These are phyloP conservation scores for Paralagenidium karlingii DNA, from an alignment of 352 stramenopile species.

Conservation along the genomic window DNA sequence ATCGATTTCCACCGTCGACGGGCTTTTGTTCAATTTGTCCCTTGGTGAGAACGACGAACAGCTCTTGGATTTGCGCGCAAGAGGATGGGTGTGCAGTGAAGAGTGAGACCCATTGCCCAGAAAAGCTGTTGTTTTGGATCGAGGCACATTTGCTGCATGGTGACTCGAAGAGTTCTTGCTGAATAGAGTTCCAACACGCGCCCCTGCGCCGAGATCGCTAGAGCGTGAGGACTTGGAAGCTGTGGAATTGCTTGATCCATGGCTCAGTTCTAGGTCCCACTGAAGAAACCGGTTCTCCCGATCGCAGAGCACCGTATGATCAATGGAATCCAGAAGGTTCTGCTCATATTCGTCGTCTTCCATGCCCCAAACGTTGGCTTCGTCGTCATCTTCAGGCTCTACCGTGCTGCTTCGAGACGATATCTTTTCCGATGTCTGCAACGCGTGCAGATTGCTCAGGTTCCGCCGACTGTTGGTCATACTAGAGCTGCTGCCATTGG, in stretches of 20 bases:
- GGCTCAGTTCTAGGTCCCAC: slow-evolving; percentile 57
- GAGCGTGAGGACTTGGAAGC: slow-evolving; percentile 4
- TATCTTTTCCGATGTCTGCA: background rate
- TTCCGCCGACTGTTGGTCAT: too few relatives aligned
- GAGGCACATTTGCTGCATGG: too few relatives aligned
- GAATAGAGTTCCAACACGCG: slow-evolving; percentile 7
- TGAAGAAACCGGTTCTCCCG: slow-evolving; percentile 71
- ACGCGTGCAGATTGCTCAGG: too few relatives aligned
- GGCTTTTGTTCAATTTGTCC: slow-evolving; percentile 36
- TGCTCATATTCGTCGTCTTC: slow-evolving; percentile 57
- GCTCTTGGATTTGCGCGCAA: slow-evolving; percentile 19
- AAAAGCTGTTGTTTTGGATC: too few relatives aligned
- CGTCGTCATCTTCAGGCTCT: slow-evolving; percentile 23
- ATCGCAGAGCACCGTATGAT: slow-evolving; percentile 67
- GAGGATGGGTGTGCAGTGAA: too few relatives aligned
- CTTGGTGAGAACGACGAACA: slow-evolving; percentile 39
- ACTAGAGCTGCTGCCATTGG: too few relatives aligned
- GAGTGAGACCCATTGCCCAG: too few relatives aligned
- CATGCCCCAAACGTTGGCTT: slow-evolving; percentile 57
- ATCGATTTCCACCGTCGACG: slow-evolving; percentile 67
- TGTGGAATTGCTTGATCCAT: background rate
- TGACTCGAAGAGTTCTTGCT: too few relatives aligned
- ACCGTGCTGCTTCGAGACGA: background rate
- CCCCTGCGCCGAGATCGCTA: slow-evolving; percentile 13
- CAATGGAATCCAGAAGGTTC: slow-evolving; percentile 59